Evolutionary conservation across 1,139 yeast genomes (phyloP), one percentile per base, ranked within the genome.

Genomic region (Diutina siamensis): DNA sequence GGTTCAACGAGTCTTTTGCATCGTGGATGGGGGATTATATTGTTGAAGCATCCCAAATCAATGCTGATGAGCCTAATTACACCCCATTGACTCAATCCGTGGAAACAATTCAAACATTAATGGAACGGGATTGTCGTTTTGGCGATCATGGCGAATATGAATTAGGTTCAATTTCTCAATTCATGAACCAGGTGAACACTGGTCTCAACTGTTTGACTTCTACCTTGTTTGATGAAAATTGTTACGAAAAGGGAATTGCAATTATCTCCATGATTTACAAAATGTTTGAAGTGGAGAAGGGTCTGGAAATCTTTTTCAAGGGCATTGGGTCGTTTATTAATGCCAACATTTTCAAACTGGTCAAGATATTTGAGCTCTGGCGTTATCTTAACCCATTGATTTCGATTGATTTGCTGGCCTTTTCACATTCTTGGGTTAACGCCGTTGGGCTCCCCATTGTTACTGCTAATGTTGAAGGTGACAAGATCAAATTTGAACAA

Each of bases 1-100:
- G 92, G 89, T 65, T 83, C 49, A 81, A 82, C 53, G 94, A 83
- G 61, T 65, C 85, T 1, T 78, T 83, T 62, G 89, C 92, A 0
- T 81, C 89, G 0, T 78, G 78, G 72, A 67, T 76, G 46, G 83
- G 83, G 0, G 69, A 74, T 52, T 64, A 67, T 48, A 58, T 73
- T 1, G 57, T 76, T 12, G 50, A 51, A 8, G 46, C 52, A 10
- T 60, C 63, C 7, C 57, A 15, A 3, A 25, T 38, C 21, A 38
- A 38, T 27, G n/a, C n/a, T 4, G 63, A 63, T 40, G 57, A 58
- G 25, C 59, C 62, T 46, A 56, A 60, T 13, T 38, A 38, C 15
- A 9, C 21, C 10, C 40, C 40, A 3, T 21, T 35, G 40, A 15
- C 15, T n/a, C 32, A 38, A 15, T 73, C 71, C 10, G 53, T 70